These are phyloP conservation scores for Eremochloa ophiuroides DNA, from an alignment of 176 grass and related monocot genomes.

Conservation along the genomic window DNA sequence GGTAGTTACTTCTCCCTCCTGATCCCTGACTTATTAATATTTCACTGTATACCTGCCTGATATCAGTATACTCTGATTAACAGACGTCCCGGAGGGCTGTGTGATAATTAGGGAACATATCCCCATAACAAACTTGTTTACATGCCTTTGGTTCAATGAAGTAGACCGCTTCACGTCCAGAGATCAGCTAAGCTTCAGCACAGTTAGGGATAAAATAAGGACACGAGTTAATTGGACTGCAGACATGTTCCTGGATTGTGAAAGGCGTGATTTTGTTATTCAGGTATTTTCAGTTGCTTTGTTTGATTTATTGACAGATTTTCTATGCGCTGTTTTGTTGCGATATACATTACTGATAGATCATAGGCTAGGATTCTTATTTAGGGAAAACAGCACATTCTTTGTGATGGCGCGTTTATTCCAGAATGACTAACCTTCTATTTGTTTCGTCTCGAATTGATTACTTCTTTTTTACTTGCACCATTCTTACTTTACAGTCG, in stretches of 20 bases:
- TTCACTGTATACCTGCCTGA: neutral
- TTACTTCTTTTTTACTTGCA: neutral
- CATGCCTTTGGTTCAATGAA: slow-evolving; percentile 97
- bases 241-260: slow-evolving; percentile 97
- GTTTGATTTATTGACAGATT: neutral
- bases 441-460: neutral
- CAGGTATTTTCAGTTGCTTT: slow-evolving; percentile 54
- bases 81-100: slow-evolving; percentile 99
- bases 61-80: neutral
- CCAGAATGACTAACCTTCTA: neutral
- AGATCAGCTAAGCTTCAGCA: slow-evolving; percentile 97
- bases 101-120: slow-evolving; percentile 93
- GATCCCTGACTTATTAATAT: neutral
- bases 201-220: slow-evolving; percentile 85
- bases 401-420: neutral
- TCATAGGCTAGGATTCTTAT: neutral
- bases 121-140: slow-evolving; percentile 87
- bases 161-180: slow-evolving; percentile 85
- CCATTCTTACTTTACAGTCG: slow-evolving; percentile 44
- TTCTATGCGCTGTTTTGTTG: neutral
- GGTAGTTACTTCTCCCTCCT: slow-evolving; percentile 42
- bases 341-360: neutral
- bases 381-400: neutral
- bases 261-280: slow-evolving; percentile 92
- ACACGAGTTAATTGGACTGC: slow-evolving; percentile 70